Evolutionary conservation across 2,329 filamentous ascomycete genomes (phyloP), one percentile per base, ranked within the genome.

Genomic region (Cladophialophora yegresii): DNA sequence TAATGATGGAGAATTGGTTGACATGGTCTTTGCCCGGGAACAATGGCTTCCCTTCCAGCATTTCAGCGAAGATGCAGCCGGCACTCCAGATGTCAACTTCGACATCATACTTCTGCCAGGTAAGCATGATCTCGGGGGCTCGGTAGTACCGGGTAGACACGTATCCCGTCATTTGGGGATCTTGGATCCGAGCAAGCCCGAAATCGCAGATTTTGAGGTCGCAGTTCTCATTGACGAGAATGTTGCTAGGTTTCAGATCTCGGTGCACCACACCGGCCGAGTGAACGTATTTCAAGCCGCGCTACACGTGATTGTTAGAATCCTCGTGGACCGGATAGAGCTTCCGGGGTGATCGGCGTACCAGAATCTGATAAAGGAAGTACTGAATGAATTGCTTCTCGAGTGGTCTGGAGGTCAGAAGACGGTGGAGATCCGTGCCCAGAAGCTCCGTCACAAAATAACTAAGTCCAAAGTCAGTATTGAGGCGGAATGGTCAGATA

Each of bases 341-440:
- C 45, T 58, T 60, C 49, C 49, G 36, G 36, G 58, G 58, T 58
- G 36, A 33, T 70, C 49, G 66, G 77, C 89, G 74, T 81, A 97
- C 93, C 83, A 98, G 86, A 74, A 99, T 99, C 80, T 99, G 95
- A 80, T 99, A 99, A 66, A 99, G 86, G 78, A 99, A 99, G 82
- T 99, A 99, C 82, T 99, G 95, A 74, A 99, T 98, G 79, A 99
- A 99, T 79, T 99, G 95, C 82, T 96, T 98, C 84, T 99, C 95
- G 59, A 99, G 87, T 26, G 95, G 95, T 76, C 95, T 85, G 54
- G 95, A 98, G 57, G 93, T 98, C 72, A 99, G 86, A 68, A 99
- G 86, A 71, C 95, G 89, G 81, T 99, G 95, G 69, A 99, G 84
- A 79, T 99, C 95, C 74, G 95, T 99, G 64, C 95, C 95, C 69